A percentile compares a stretch with the other conserved stretches of the same genome.
phyloP scores from a whole-genome alignment of 495 filamentous ascomycete species.

The Hypoxylon fuscum region DNA sequence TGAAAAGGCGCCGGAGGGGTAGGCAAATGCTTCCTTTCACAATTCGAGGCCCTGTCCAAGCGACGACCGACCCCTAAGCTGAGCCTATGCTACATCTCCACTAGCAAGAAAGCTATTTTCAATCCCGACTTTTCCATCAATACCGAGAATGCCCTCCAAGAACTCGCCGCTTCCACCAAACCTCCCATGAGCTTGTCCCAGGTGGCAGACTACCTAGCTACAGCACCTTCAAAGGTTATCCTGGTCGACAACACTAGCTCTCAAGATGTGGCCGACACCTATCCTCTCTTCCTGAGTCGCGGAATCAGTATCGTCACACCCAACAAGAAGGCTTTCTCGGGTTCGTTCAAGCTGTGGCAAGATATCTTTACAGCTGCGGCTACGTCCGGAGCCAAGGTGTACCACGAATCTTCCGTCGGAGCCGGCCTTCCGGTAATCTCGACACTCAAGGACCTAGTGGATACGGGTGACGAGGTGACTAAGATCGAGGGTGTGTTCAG shows the following conservation, averaged over 20 bases:
- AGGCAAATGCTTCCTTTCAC: constrained; percentile 86
- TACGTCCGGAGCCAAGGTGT: constrained; percentile 74
- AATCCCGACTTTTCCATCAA: constrained; percentile 67
- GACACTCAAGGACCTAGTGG: constrained; percentile 86
- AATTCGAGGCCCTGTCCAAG: constrained; percentile 69
- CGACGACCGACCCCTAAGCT: constrained; percentile 66
- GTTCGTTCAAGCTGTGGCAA: constrained; percentile 77
- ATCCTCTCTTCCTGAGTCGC: constrained; percentile 77
- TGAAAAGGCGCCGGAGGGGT: constrained; percentile 87
- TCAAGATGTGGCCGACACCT: constrained; percentile 76
- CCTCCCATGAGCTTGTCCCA: constrained; percentile 68
- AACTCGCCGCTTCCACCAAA: constrained; percentile 64
- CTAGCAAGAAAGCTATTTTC: constrained; percentile 79
- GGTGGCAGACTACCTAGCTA: constrained; percentile 73
- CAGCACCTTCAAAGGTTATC: constrained; percentile 74
- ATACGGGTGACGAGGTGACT: constrained; percentile 86
- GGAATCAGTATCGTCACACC: constrained; percentile 93
- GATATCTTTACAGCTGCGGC: constrained; percentile 76
- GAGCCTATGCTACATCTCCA: constrained; percentile 79
- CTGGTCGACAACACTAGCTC: constrained; percentile 95
- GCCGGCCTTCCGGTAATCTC: constrained; percentile 92
- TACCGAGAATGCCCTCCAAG: constrained; percentile 61
- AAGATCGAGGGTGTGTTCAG: constrained; percentile 97
- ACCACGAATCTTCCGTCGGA: constrained; percentile 93
- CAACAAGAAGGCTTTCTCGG: constrained; percentile 97